phyloP scores from a whole-genome alignment of 345 rosid species.

The Citrus reticulata region DNA sequence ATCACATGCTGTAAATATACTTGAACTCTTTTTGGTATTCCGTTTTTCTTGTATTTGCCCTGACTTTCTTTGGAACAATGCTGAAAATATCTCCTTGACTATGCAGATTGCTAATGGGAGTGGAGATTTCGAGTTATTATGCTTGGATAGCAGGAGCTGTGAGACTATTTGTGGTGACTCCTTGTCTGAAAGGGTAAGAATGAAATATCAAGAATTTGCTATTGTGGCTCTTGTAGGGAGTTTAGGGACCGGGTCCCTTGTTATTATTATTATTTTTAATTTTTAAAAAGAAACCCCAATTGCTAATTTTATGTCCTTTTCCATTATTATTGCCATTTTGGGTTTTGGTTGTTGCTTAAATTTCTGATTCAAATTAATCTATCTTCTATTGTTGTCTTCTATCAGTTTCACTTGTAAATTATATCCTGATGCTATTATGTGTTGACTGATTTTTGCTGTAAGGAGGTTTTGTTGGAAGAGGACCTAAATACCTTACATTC shows the following conservation, averaged over 20 bases:
- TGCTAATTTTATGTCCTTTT: background rate
- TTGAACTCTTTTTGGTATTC: background rate
- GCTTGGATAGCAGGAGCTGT: slow-evolving; percentile 50
- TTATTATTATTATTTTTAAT: background rate
- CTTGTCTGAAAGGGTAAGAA: slow-evolving; percentile 37
- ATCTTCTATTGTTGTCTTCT: slow-evolving; percentile 5
- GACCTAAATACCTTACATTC: slow-evolving; percentile 29
- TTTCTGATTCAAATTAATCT: background rate
- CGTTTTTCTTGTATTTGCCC: background rate
- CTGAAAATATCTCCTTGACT: slow-evolving; percentile 6
- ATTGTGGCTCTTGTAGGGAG: background rate
- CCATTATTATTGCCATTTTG: background rate
- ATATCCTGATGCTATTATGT: slow-evolving; percentile 3
- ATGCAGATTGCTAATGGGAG: slow-evolving; percentile 49
- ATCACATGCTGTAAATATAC: background rate
- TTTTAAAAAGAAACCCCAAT: background rate
- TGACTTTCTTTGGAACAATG: background rate
- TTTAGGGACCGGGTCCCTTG: no score
- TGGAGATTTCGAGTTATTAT: slow-evolving; percentile 44
- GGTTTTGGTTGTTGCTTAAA: background rate
- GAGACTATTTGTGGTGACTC: slow-evolving; percentile 39
- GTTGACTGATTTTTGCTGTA: background rate
- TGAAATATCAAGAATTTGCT: background rate
- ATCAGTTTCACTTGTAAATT: background rate
- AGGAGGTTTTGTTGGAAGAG: slow-evolving; percentile 36